Percentiles rank a stretch among this genome's conserved stretches.
phyloP scores from a whole-genome alignment of 106 monocot species.

The Acanthochlamys bracteata region DNA sequence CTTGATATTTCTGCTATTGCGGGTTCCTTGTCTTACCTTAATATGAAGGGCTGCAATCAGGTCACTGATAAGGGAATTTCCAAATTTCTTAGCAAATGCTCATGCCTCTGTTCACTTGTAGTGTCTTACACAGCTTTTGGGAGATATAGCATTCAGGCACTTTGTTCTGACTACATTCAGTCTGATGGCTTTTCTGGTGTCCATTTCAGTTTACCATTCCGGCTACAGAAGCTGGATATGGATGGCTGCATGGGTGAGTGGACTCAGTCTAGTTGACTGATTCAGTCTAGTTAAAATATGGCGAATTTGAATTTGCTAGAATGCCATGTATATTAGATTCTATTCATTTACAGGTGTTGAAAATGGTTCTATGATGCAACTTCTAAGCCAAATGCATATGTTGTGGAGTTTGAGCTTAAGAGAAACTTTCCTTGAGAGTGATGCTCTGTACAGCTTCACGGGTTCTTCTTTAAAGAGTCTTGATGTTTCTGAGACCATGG shows the following conservation, averaged over 20 bases:
- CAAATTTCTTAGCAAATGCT: slow-evolving; percentile 38
- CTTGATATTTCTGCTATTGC: slow-evolving; percentile 24
- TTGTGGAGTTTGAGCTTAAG: slow-evolving; percentile 36
- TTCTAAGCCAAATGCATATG: slow-evolving; percentile 41
- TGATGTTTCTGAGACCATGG: slow-evolving; percentile 77
- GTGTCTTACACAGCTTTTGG: slow-evolving; percentile 67
- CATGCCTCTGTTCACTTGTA: slow-evolving; percentile 35
- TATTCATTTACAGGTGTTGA: slow-evolving; percentile 30
- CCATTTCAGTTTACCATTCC: slow-evolving; percentile 21
- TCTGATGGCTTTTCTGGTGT: neutral
- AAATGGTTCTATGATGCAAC: slow-evolving; percentile 37
- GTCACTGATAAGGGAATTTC: slow-evolving; percentile 66
- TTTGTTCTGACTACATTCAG: slow-evolving; percentile 27
- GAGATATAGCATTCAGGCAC: slow-evolving; percentile 26
- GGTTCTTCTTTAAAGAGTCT: slow-evolving; percentile 44
- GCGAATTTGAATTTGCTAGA: neutral
- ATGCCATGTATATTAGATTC: neutral
- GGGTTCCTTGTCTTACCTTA: slow-evolving; percentile 37
- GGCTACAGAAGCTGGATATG: slow-evolving; percentile 54
- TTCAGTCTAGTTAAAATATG: neutral
- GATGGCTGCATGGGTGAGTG: slow-evolving; percentile 64
- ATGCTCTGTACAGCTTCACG: slow-evolving; percentile 40
- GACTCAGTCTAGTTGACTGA: neutral
- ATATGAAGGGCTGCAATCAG: slow-evolving; percentile 53
- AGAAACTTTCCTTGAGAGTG: slow-evolving; percentile 45